Evolutionary conservation across 495 filamentous ascomycete genomes (phyloP), one percentile per base, ranked within the genome.

Genomic region (Penicillium nucicola): DNA sequence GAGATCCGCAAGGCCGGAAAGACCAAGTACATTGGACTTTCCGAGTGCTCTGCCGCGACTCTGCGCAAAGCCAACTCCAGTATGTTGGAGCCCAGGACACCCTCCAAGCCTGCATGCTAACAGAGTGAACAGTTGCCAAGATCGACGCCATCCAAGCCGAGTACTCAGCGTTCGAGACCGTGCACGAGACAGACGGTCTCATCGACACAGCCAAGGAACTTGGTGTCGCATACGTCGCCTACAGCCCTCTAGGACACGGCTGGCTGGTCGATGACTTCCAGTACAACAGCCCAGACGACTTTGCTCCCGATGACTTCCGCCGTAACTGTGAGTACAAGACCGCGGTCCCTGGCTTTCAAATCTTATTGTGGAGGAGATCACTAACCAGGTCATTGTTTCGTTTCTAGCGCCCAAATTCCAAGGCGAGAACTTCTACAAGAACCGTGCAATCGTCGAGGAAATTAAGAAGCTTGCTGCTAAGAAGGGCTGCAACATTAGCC

Each of bases 121-220:
- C 30, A 13, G n/a, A n/a, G 28, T 18, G 4, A n/a, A 44, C 32
- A 76, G 75, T 78, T 52, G 71, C 74, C 53, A 73, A 70, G 48
- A 77, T 78, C 32, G 74, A 77, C 36, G 75, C 75, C n/a, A 44
- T 78, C 17, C 75, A 78, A 53, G 73, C 73, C 9, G 75, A 78
- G 37, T 78, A 77, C 54, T 78, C 75, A 0, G 71, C 74, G 4
- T 77, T 77, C 38, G 74, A 78, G 59, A 78, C 74, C 17, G 6
- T 78, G 0, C 74, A 77, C 45, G 70, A 76, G 55, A 69, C 65
- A 23, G 66, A 71, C 30, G 65, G 60, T 10, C 45, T 75, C 25
- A 70, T 77, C 25, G 65, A 71, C 3, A 64, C 74, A 1, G 58
- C 60, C 13, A 69, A 62, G 44, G 74, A 77, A 35, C 51, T 77